phyloP scores from a whole-genome alignment of 257 asterid genomes.

The Solanum medicagineum region DNA sequence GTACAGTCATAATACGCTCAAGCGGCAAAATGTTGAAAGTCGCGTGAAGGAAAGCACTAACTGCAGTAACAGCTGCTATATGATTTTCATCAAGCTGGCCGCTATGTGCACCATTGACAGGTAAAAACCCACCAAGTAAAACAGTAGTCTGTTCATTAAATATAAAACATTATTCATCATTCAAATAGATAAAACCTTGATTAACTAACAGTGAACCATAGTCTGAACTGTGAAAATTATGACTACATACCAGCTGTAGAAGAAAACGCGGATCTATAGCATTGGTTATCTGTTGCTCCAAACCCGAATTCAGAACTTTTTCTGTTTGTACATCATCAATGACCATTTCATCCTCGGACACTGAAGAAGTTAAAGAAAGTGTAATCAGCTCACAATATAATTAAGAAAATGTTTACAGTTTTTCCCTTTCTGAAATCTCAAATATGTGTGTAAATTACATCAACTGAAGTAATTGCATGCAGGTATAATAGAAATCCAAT shows the following conservation, averaged over 20 bases:
- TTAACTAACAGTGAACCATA: background rate
- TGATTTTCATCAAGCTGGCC: conserved; percentile 45
- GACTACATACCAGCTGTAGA: conserved; percentile 57
- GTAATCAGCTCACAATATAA: background rate
- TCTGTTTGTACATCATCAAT: conserved; percentile 38
- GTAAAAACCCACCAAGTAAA: conserved; percentile 46
- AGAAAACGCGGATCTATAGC: conserved; percentile 72
- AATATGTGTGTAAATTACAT: background rate
- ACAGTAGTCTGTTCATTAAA: conserved; percentile 55
- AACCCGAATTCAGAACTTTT: conserved; percentile 41
- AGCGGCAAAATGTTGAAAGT: conserved; percentile 71
- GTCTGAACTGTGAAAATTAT: background rate
- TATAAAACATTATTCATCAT: background rate
- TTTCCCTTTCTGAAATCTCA: background rate
- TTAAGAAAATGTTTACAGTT: background rate
- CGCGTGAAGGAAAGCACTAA: conserved; percentile 76
- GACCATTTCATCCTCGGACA: conserved; percentile 71
- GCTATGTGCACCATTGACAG: conserved; percentile 21
- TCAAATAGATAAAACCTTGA: conserved; percentile 1
- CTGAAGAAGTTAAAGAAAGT: conserved; percentile 28
- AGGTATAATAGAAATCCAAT: background rate
- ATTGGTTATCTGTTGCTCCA: conserved; percentile 62
- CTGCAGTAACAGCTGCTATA: conserved; percentile 74
- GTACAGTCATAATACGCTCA: conserved; percentile 77
- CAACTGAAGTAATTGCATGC: background rate